Percentiles rank a stretch among this genome's conserved stretches.
phyloP scores from a whole-genome alignment of 2,329 filamentous ascomycete genomes.

The Ceratocystis huliohia region DNA sequence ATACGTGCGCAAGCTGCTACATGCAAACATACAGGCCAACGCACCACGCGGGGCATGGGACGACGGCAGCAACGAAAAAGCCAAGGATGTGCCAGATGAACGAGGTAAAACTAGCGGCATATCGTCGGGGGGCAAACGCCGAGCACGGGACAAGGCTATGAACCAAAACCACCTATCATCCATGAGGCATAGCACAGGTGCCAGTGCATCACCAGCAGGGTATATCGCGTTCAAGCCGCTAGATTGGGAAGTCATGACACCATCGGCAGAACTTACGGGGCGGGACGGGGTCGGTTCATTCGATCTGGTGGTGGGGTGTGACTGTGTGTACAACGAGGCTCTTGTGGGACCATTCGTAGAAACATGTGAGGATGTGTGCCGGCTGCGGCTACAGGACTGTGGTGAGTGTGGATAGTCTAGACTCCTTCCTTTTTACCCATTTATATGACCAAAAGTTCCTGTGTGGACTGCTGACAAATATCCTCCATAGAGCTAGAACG shows the following conservation, averaged over 20 bases:
- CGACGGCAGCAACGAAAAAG: conserved; percentile 6
- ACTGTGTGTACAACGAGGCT: conserved; percentile 90
- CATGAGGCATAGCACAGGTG: no score
- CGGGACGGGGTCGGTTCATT: conserved; percentile 31
- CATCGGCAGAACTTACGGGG: conserved; percentile 31
- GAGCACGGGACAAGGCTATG: neutral
- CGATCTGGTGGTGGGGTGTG: conserved; percentile 69
- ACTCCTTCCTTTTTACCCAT: no score
- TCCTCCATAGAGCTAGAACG: conserved; percentile 19
- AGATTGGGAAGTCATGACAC: conserved; percentile 68
- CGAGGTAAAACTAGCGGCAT: neutral
- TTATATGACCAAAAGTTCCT: no score
- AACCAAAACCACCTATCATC: no score
- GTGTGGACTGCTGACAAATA: no score
- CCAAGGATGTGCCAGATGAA: neutral
- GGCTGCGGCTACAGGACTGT: conserved; percentile 33
- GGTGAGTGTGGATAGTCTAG: neutral
- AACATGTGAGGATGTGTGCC: conserved; percentile 64
- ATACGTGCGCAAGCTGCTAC: conserved; percentile 68
- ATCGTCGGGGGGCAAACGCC: neutral
- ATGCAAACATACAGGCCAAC: conserved; percentile 62
- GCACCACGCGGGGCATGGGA: conserved; percentile 19
- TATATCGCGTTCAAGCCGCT: conserved; percentile 47
- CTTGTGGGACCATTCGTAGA: conserved; percentile 71
- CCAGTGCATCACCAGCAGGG: neutral